A percentile compares a stretch with the other conserved stretches of the same genome.
phyloP scores from a whole-genome alignment of 768 basidiomycete genomes.

The Amylocystis lapponica region DNA sequence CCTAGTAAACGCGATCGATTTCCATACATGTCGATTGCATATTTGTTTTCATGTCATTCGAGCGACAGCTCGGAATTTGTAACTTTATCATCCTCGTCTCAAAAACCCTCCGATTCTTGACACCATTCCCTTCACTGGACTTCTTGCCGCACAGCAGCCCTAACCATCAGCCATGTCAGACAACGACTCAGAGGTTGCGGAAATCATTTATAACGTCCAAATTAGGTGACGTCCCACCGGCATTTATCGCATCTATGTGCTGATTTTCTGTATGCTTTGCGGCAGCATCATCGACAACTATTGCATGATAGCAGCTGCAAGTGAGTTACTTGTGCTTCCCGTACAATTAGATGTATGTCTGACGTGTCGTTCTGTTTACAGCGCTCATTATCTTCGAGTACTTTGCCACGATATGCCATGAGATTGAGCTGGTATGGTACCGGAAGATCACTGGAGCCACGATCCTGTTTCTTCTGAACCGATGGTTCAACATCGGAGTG shows the following conservation, averaged over 20 bases:
- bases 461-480: slow-evolving; percentile 8
- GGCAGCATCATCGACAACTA: slow-evolving; percentile 1
- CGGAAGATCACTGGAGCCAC: slow-evolving; percentile 8
- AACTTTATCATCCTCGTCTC: no score
- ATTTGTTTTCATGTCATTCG: no score
- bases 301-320: background rate
- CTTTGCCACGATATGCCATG: slow-evolving; percentile 4
- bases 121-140: no score
- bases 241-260: background rate
- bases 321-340: background rate
- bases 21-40: no score
- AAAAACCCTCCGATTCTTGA: no score
- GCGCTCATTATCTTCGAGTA: slow-evolving; percentile 9
- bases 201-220: background rate
- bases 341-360: background rate
- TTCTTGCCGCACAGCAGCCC: no score
- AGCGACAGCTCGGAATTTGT: no score
- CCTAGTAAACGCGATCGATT: no score
- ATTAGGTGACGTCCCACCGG: background rate
- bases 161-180: no score
- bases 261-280: background rate
- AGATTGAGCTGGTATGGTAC: slow-evolving; percentile 8
- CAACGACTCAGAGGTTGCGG: background rate
- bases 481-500: slow-evolving; percentile 1
- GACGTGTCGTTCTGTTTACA: background rate